Evolutionary conservation across 768 basidiomycete species (phyloP).

Genomic region (Amanita fuliginea): DNA sequence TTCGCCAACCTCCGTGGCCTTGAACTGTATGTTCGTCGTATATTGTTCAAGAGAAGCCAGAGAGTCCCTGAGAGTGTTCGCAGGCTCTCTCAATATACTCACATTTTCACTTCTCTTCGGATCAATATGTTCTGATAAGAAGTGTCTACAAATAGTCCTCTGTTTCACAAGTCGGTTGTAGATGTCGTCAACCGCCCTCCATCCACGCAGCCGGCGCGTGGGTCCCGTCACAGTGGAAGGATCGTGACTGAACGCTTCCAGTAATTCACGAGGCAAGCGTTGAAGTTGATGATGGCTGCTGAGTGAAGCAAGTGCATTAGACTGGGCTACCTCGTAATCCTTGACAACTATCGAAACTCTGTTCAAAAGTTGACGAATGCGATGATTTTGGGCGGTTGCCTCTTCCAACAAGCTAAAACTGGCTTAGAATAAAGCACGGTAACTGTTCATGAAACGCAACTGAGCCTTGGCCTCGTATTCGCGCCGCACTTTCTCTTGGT

Average conservation of each 20-base stretch:
- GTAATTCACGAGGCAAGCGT: conserved; percentile 47
- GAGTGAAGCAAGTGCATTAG: conserved; percentile 35
- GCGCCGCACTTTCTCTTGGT: conserved; percentile 21
- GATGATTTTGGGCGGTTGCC: conserved; percentile 47
- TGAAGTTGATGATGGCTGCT: conserved; percentile 30
- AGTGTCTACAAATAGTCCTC: conserved; percentile 39
- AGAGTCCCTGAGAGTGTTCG: conserved; percentile 35
- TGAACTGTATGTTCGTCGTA: conserved; percentile 29
- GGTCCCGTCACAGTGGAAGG: conserved; percentile 64
- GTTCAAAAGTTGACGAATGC: conserved; percentile 59
- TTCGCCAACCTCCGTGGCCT: conserved; percentile 37
- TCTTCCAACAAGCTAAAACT: conserved; percentile 47
- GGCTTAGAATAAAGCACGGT: conserved; percentile 7
- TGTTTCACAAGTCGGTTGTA: conserved; percentile 52
- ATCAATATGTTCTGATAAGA: conserved; percentile 22
- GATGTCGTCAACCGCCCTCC: conserved; percentile 71
- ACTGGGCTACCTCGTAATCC: conserved; percentile 55
- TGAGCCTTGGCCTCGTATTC: conserved; percentile 51
- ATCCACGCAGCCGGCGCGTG: conserved; percentile 50
- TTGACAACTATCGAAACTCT: conserved; percentile 48
- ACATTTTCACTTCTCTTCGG: conserved; percentile 13
- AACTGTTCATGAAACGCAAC: conserved; percentile 23
- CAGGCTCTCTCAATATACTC: conserved; percentile 43
- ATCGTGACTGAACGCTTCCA: conserved; percentile 70
- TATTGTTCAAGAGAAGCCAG: conserved; percentile 40